These are phyloP conservation scores for Umbilicaria muhlenbergii DNA, from an alignment of 495 filamentous ascomycete genomes.

Conservation along the genomic window DNA sequence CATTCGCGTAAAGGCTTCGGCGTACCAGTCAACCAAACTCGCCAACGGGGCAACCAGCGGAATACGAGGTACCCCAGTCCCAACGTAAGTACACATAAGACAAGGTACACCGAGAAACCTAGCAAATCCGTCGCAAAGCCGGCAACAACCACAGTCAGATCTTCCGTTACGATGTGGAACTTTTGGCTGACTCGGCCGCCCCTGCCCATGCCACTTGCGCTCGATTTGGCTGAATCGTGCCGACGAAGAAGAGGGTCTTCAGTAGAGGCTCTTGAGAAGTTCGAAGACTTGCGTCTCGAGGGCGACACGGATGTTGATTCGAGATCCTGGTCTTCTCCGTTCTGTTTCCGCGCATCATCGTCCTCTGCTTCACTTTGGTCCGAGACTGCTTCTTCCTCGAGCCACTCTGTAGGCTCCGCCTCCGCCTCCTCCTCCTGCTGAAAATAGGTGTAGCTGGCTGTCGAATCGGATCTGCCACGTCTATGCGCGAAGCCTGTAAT, in stretches of 20 bases:
- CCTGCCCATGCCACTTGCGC: constrained; percentile 37
- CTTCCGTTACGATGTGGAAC: constrained; percentile 82
- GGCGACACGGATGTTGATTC: constrained; percentile 13
- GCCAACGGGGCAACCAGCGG: constrained; percentile 81
- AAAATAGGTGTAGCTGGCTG: constrained; percentile 81
- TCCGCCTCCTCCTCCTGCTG: constrained; percentile 40
- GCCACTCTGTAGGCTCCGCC: constrained; percentile 22
- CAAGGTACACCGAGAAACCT: constrained; percentile 52
- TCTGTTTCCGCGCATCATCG: constrained; percentile 22
- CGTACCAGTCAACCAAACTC: constrained; percentile 58
- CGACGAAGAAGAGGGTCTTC: constrained; percentile 61
- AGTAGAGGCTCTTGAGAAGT: constrained; percentile 38
- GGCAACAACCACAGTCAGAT: constrained; percentile 81
- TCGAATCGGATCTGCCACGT: constrained; percentile 57
- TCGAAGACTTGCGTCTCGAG: constrained; percentile 38
- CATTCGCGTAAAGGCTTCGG: constrained; percentile 52
- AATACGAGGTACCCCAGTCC: constrained; percentile 73
- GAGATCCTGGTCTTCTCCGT: constrained; percentile 22
- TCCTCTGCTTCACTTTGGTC: constrained; percentile 41
- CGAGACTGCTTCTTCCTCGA: constrained; percentile 34
- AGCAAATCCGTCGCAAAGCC: constrained; percentile 64
- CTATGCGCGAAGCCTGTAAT: constrained; percentile 77
- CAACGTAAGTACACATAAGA: constrained; percentile 51
- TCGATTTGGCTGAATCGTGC: constrained; percentile 37
- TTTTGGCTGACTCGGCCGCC: constrained; percentile 62